phyloP scores from a whole-genome alignment of 2,329 filamentous ascomycete species.

The Hymenoscyphus albidus region DNA sequence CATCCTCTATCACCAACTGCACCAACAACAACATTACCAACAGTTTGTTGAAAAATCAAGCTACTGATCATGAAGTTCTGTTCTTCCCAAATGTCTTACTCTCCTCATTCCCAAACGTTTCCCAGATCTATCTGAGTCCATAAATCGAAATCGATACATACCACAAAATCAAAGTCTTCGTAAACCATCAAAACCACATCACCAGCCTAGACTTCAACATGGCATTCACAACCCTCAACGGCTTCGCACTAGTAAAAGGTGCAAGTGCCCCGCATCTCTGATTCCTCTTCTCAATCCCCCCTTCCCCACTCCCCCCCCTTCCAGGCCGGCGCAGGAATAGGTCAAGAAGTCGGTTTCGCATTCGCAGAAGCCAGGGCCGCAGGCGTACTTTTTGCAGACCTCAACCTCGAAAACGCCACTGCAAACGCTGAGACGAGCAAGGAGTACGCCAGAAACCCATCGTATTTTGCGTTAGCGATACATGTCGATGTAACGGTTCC shows the following conservation, averaged over 20 bases:
- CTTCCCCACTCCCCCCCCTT: neutral
- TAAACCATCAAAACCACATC: too few relatives aligned
- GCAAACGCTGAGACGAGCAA: conserved; percentile 29
- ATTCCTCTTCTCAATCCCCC: neutral
- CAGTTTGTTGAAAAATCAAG: too few relatives aligned
- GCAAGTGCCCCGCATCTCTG: neutral
- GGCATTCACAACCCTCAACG: neutral
- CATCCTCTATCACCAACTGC: too few relatives aligned
- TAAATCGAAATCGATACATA: too few relatives aligned
- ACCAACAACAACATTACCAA: too few relatives aligned
- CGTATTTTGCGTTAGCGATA: conserved; percentile 25
- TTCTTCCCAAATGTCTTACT: too few relatives aligned
- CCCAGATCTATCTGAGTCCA: too few relatives aligned
- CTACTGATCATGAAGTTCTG: too few relatives aligned
- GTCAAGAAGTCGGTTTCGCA: conserved; percentile 2
- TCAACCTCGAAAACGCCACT: conserved; percentile 21
- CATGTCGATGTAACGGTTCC: conserved; percentile 29
- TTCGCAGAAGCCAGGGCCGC: conserved; percentile 4
- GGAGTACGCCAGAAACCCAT: conserved; percentile 25
- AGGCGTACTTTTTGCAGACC: conserved; percentile 30
- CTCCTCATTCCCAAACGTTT: too few relatives aligned
- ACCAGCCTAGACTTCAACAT: neutral
- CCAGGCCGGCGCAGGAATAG: conserved; percentile 5
- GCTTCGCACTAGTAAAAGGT: conserved; percentile 2
- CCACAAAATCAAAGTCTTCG: too few relatives aligned